Percentiles rank a stretch among this genome's conserved stretches.
Evolutionary conservation across 2,329 filamentous ascomycete genomes (phyloP).

Genomic region (Fonsecaea nubica): DNA sequence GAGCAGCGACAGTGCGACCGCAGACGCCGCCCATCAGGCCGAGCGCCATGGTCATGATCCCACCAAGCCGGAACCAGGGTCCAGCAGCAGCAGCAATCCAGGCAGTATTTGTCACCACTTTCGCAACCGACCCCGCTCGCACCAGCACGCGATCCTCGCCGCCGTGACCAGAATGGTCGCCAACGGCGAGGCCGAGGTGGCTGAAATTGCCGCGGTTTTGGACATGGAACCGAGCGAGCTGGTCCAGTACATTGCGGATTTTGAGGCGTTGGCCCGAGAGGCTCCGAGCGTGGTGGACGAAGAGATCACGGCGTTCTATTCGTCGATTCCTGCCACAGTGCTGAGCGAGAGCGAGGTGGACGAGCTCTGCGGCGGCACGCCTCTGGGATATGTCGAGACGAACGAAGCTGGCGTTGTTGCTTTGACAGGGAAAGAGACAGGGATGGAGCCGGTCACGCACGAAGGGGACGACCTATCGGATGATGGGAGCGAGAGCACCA

Average conservation of each 20-base stretch:
- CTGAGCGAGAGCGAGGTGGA: not conserved
- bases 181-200: not conserved
- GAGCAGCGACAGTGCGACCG: not conserved
- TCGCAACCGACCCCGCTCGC: not conserved
- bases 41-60: not conserved
- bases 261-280: not conserved
- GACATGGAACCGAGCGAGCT: not conserved
- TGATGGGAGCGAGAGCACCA: too few species aligned
- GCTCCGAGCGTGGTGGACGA: not conserved
- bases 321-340: not conserved
- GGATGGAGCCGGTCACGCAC: too few species aligned
- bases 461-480: too few species aligned
- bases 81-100: too few species aligned
- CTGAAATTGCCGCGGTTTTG: not conserved
- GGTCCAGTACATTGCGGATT: not conserved
- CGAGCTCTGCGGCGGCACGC: not conserved
- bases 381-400: not conserved
- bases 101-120: not conserved
- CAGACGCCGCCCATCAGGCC: too few species aligned
- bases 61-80: too few species aligned
- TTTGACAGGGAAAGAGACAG: too few species aligned
- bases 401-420: not conserved
- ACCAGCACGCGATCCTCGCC: slow-evolving; percentile 2
- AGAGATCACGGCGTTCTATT: not conserved
- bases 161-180: not conserved